phyloP scores from a whole-genome alignment of 2,329 filamentous ascomycete species.

The Alternaria brassicicola region DNA sequence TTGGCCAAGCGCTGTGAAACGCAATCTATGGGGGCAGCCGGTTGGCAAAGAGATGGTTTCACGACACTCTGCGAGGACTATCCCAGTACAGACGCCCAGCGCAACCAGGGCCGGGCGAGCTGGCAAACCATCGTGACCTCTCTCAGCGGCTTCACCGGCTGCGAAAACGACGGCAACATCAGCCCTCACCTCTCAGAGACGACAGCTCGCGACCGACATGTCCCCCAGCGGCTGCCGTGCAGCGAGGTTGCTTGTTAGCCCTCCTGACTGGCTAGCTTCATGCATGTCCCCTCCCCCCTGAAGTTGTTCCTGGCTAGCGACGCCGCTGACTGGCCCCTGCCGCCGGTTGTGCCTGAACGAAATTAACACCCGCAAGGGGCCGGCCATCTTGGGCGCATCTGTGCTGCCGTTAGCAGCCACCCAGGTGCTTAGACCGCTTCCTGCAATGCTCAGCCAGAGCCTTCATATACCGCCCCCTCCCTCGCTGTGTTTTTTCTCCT shows the following conservation, averaged over 20 bases:
- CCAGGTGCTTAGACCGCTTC: constrained; percentile 35
- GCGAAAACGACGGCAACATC: constrained; percentile 3
- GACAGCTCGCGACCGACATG: constrained; percentile 68
- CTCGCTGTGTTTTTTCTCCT: constrained; percentile 23
- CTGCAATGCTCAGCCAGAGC: constrained; percentile 35
- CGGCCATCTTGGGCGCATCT: constrained; percentile 21
- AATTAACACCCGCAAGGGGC: constrained; percentile 47
- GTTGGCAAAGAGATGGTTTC: constrained; percentile 16
- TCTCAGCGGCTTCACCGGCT: constrained; percentile 9
- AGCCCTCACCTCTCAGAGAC: constrained; percentile 55
- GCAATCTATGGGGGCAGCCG: constrained; percentile 31
- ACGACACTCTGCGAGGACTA: neutral
- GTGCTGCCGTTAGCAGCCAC: constrained; percentile 20
- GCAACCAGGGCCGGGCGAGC: neutral
- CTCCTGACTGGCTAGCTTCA: constrained; percentile 30
- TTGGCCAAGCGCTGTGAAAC: constrained; percentile 44
- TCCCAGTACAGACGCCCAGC: neutral
- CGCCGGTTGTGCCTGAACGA: constrained; percentile 37
- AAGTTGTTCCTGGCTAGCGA: constrained; percentile 31
- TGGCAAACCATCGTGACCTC: constrained; percentile 5
- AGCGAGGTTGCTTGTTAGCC: constrained; percentile 13
- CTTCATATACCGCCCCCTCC: constrained; percentile 42
- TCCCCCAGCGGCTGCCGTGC: constrained; percentile 27
- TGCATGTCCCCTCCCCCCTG: constrained; percentile 27
- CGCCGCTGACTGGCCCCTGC: constrained; percentile 37